These are phyloP conservation scores for Gastroboletus turbinatus DNA, from an alignment of 1,284 basidiomycete genomes.

Conservation along the genomic window DNA sequence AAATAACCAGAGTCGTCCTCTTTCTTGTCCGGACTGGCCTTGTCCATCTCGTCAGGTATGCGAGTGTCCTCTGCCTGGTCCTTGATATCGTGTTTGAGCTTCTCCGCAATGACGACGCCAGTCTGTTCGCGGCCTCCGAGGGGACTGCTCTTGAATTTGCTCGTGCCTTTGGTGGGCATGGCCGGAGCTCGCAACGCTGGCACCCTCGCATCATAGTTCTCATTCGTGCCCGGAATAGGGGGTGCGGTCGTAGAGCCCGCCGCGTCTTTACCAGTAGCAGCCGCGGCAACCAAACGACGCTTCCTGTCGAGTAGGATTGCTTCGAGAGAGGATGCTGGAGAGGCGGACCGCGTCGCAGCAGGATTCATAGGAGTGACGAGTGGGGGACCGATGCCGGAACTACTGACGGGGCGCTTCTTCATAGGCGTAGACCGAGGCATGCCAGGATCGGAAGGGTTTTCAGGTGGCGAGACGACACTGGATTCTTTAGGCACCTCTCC, in stretches of 20 bases:
- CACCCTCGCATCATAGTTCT: constrained; percentile 11
- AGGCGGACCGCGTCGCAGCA: constrained; percentile 31
- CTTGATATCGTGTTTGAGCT: constrained; percentile 36
- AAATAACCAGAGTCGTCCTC: constrained; percentile 29
- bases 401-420: constrained; percentile 23
- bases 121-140: constrained; percentile 42
- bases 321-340: constrained; percentile 58
- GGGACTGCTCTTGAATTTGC: constrained; percentile 70
- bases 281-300: constrained; percentile 37
- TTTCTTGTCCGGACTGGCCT: constrained; percentile 22
- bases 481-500: not conserved
- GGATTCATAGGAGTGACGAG: constrained; percentile 14
- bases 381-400: constrained; percentile 4
- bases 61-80: constrained; percentile 19
- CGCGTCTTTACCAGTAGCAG: constrained; percentile 19
- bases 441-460: not conserved
- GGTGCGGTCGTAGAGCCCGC: constrained; percentile 5
- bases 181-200: constrained; percentile 20
- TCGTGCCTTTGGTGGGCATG: constrained; percentile 43
- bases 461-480: not conserved
- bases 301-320: constrained; percentile 61
- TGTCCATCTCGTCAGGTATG: constrained; percentile 26
- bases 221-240: constrained; percentile 12
- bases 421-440: not conserved
- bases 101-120: constrained; percentile 44